Conservation (phyloP, 257 asterid species). For the Solanum pimpinellifolium region DNA sequence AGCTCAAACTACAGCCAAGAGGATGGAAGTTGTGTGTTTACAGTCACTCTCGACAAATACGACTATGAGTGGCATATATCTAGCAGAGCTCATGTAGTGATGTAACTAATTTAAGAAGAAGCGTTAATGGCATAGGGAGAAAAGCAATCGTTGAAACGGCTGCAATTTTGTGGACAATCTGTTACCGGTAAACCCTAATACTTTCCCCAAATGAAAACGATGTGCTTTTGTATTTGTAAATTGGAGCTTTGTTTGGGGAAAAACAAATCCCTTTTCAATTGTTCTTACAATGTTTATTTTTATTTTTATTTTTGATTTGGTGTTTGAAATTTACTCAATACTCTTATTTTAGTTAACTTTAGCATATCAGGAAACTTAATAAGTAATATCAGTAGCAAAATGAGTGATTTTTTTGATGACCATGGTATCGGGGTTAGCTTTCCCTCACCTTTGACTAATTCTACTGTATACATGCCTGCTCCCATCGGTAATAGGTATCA, state of each 20-base stretch:
- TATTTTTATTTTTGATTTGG: background rate
- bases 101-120: background rate
- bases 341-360: background rate
- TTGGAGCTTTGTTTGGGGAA: background rate
- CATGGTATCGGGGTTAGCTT: background rate
- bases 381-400: background rate
- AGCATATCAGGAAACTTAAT: background rate
- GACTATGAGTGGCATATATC: background rate
- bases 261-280: background rate
- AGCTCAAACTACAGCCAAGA: too few relatives aligned
- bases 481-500: too few relatives aligned
- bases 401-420: background rate
- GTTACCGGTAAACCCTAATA: background rate
- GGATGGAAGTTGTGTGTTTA: too few relatives aligned
- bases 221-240: background rate
- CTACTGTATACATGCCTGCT: too few relatives aligned
- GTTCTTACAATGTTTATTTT: background rate
- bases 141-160: background rate
- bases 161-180: background rate
- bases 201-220: background rate
- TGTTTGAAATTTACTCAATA: background rate
- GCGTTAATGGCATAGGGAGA: background rate
- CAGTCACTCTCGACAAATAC: too few relatives aligned
- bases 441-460: background rate
- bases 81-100: background rate